Evolutionary conservation across 371 early-diverging fungal species (phyloP).

Genomic region (Parasitella parasitica): DNA sequence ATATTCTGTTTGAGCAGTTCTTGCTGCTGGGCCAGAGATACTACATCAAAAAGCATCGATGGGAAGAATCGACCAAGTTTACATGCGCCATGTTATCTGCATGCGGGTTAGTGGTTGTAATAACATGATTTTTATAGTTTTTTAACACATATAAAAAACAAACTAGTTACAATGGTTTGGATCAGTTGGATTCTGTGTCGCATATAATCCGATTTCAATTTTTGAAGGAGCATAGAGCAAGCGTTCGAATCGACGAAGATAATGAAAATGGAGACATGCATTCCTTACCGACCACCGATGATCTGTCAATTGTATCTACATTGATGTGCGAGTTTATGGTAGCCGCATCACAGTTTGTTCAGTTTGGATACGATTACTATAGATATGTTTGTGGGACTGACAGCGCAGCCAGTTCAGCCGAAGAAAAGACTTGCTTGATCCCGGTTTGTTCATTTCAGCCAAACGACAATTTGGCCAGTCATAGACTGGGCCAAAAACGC

Average conservation of each 20-base stretch:
- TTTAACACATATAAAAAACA: not conserved
- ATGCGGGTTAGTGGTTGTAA: constrained; percentile 25
- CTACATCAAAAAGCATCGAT: constrained; percentile 40
- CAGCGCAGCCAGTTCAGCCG: not conserved
- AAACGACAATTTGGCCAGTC: not conserved
- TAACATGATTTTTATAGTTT: not conserved
- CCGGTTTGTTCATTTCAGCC: constrained; percentile 47
- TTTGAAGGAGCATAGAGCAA: constrained; percentile 34
- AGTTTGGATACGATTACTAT: constrained; percentile 44
- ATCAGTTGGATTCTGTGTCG: constrained; percentile 27
- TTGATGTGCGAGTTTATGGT: constrained; percentile 50
- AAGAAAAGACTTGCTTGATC: constrained; percentile 45
- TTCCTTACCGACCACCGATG: not conserved
- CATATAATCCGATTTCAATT: constrained; percentile 39
- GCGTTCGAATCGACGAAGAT: constrained; percentile 32
- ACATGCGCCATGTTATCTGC: constrained; percentile 42
- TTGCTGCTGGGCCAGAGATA: constrained; percentile 42
- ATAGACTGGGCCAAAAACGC: not conserved
- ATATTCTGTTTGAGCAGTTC: constrained; percentile 44
- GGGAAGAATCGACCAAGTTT: constrained; percentile 36
- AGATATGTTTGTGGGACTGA: constrained; percentile 40
- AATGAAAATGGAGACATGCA: not conserved
- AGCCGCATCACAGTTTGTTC: constrained; percentile 37
- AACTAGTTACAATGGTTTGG: constrained; percentile 29
- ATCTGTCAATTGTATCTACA: constrained; percentile 19